These are phyloP conservation scores for Penicillium sp. DNA, from an alignment of 2,329 filamentous ascomycete genomes.

Conservation along the genomic window DNA sequence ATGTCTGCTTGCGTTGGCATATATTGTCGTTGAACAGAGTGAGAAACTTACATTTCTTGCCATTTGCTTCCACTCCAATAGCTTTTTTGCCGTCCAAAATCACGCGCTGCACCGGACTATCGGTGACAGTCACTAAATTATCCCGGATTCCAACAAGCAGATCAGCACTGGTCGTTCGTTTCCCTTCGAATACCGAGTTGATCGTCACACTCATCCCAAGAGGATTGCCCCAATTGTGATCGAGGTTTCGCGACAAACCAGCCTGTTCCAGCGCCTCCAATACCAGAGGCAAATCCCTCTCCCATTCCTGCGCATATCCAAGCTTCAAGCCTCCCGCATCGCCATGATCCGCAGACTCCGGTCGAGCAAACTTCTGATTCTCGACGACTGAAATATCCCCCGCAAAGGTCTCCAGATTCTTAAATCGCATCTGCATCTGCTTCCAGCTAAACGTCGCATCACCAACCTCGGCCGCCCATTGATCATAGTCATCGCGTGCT, in stretches of 20 bases:
- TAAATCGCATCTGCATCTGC: conserved; percentile 13
- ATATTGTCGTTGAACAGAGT: background rate
- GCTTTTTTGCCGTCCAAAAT: conserved; percentile 45
- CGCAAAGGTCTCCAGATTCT: conserved; percentile 16
- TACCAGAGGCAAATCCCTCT: conserved; percentile 14
- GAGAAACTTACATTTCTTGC: conserved; percentile 34
- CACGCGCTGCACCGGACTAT: conserved; percentile 46
- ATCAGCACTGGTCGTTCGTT: conserved; percentile 49
- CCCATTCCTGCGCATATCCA: conserved; percentile 18
- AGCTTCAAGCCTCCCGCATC: conserved; percentile 13
- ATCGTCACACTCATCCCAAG: conserved; percentile 50
- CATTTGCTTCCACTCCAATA: conserved; percentile 43
- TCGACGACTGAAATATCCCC: conserved; percentile 5
- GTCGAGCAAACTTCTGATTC: conserved; percentile 12
- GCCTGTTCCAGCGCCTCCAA: conserved; percentile 44
- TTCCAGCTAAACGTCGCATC: conserved; percentile 16
- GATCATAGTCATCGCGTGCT: conserved; percentile 19
- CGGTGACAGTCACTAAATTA: conserved; percentile 51
- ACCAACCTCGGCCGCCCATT: conserved; percentile 18
- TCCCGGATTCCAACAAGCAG: conserved; percentile 41
- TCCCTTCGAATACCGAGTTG: conserved; percentile 47
- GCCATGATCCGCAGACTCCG: conserved; percentile 11
- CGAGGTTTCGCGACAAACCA: conserved; percentile 48
- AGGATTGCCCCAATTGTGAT: conserved; percentile 55
- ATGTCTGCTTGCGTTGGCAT: conserved; percentile 5